Evolutionary conservation across 1,139 yeast species (phyloP).

Genomic region (Geotrichum europaeum): DNA sequence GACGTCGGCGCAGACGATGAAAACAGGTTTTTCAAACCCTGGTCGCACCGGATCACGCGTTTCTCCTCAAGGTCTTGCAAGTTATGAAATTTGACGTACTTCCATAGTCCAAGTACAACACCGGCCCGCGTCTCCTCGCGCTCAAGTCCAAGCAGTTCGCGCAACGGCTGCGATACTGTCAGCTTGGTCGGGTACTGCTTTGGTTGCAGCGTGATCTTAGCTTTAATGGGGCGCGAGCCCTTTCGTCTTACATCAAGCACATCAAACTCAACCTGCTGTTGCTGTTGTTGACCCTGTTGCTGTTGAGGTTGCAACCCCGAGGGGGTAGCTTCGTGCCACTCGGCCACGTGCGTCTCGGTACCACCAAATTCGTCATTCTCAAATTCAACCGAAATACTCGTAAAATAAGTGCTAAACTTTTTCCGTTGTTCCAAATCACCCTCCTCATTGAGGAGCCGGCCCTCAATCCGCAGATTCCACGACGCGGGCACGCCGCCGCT

Average conservation of each 20-base stretch:
- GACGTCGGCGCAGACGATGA: slow-evolving; percentile 21
- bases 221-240: slow-evolving; percentile 61
- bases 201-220: slow-evolving; percentile 72
- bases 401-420: slow-evolving; percentile 73
- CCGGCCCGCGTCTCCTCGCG: slow-evolving; percentile 78
- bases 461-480: slow-evolving; percentile 89
- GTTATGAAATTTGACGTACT: slow-evolving; percentile 72
- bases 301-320: slow-evolving; percentile 8
- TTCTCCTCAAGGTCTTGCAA: slow-evolving; percentile 53
- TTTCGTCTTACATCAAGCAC: slow-evolving; percentile 81
- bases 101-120: slow-evolving; percentile 79
- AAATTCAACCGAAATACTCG: slow-evolving; percentile 79
- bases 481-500: slow-evolving; percentile 42
- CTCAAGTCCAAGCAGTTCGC: slow-evolving; percentile 63
- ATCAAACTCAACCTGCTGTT: slow-evolving; percentile 53
- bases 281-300: background rate
- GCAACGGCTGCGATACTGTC: slow-evolving; percentile 57
- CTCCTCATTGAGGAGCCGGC: slow-evolving; percentile 55
- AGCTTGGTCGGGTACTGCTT: slow-evolving; percentile 65
- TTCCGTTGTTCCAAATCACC: slow-evolving; percentile 40
- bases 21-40: slow-evolving; percentile 49
- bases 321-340: slow-evolving; percentile 52
- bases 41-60: slow-evolving; percentile 62
- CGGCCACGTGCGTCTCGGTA: slow-evolving; percentile 42
- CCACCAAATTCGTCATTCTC: slow-evolving; percentile 38